phyloP scores from a whole-genome alignment of 2,329 filamentous ascomycete species.

The Calonectria crousiana region DNA sequence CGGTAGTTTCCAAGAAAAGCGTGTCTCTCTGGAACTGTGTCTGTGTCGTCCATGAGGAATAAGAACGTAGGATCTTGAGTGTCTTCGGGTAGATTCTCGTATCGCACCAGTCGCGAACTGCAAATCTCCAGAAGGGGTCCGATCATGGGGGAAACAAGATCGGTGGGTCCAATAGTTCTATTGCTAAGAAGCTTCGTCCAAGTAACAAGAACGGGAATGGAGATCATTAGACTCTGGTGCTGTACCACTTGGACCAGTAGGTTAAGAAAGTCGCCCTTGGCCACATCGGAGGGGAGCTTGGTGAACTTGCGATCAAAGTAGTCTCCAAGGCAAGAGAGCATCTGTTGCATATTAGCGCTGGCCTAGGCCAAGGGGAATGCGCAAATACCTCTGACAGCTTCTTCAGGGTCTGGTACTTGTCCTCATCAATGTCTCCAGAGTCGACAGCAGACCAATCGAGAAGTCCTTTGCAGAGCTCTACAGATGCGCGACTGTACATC shows the following conservation, averaged over 20 bases:
- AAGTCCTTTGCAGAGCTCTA: conserved; percentile 78
- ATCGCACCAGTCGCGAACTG: conserved; percentile 85
- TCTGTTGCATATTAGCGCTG: conserved; percentile 58
- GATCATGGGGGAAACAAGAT: conserved; percentile 74
- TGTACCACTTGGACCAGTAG: conserved; percentile 84
- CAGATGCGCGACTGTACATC: conserved; percentile 79
- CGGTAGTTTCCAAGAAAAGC: conserved; percentile 97
- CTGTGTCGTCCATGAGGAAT: conserved; percentile 92
- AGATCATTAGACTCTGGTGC: conserved; percentile 89
- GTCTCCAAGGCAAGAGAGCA: conserved; percentile 86
- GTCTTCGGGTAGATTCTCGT: conserved; percentile 87
- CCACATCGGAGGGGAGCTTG: conserved; percentile 71
- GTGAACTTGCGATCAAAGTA: conserved; percentile 84
- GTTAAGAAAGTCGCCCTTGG: conserved; percentile 81
- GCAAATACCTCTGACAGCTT: conserved; percentile 86
- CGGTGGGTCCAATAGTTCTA: conserved; percentile 72
- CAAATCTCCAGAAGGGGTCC: conserved; percentile 85
- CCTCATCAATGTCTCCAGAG: conserved; percentile 86
- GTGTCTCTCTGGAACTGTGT: conserved; percentile 93
- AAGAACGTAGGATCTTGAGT: conserved; percentile 82
- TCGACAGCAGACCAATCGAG: conserved; percentile 86
- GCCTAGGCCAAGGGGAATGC: background rate
- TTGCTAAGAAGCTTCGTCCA: conserved; percentile 88
- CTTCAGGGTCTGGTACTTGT: conserved; percentile 92
- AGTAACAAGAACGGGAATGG: conserved; percentile 90